These are phyloP conservation scores for Cryphonectria radicalis DNA, from an alignment of 2,329 filamentous ascomycete genomes.

Conservation along the genomic window DNA sequence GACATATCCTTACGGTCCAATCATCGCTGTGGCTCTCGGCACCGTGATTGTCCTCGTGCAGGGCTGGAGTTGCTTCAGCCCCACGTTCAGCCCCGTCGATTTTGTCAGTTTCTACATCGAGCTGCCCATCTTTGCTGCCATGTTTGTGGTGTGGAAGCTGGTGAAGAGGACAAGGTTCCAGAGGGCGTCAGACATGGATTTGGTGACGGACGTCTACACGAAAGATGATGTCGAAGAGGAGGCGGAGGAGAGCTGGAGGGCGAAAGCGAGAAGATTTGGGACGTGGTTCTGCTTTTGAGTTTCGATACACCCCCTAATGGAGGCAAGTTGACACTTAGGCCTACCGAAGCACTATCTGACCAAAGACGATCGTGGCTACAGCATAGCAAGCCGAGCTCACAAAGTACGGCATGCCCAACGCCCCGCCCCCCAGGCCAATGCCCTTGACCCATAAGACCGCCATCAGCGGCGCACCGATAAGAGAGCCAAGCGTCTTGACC, in stretches of 20 bases:
- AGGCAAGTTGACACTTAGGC: neutral
- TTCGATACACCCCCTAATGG: neutral
- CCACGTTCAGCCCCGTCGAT: slow-evolving; percentile 58
- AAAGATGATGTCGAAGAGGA: slow-evolving; percentile 26
- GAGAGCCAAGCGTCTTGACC: slow-evolving; percentile 51
- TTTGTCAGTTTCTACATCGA: slow-evolving; percentile 70
- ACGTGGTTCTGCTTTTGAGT: slow-evolving; percentile 24
- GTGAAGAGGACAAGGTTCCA: slow-evolving; percentile 32
- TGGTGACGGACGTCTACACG: slow-evolving; percentile 33
- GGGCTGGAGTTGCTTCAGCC: slow-evolving; percentile 67
- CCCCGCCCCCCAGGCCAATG: slow-evolving; percentile 42
- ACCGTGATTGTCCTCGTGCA: slow-evolving; percentile 65
- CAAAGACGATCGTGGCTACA: slow-evolving; percentile 41
- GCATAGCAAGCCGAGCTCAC: slow-evolving; percentile 46
- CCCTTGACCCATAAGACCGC: slow-evolving; percentile 52
- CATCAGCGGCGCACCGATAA: slow-evolving; percentile 53
- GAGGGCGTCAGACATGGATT: slow-evolving; percentile 32
- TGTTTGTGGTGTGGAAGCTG: slow-evolving; percentile 60
- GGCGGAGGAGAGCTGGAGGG: slow-evolving; percentile 18
- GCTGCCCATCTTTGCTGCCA: slow-evolving; percentile 61
- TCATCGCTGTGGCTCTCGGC: slow-evolving; percentile 60
- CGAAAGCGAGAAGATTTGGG: slow-evolving; percentile 7
- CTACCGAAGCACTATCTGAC: slow-evolving; percentile 13
- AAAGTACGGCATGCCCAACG: slow-evolving; percentile 46
- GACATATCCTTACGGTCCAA: slow-evolving; percentile 67